A percentile compares a stretch with the other conserved stretches of the same genome.
Evolutionary conservation across 345 rosid genomes (phyloP).

Genomic region (Alliaria petiolata): DNA sequence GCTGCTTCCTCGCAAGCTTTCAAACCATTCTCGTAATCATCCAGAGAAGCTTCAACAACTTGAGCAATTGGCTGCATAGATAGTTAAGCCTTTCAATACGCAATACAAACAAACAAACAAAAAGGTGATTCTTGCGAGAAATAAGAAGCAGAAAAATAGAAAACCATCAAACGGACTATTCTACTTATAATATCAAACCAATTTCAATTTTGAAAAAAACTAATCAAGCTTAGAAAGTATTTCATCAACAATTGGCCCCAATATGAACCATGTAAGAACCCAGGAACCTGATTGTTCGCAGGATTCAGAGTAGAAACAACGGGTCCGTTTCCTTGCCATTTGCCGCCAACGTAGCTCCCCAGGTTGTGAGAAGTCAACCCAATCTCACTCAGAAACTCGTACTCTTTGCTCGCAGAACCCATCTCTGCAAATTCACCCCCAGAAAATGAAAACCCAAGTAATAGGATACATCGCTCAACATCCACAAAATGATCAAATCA

Average conservation of each 20-base stretch:
- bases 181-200: too few species aligned
- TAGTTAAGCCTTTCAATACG: background rate
- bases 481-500: background rate
- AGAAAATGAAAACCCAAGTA: too few species aligned
- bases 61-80: slow-evolving; percentile 61
- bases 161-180: background rate
- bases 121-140: background rate
- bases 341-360: slow-evolving; percentile 71
- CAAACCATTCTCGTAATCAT: slow-evolving; percentile 81
- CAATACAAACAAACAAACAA: background rate
- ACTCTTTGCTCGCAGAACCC: slow-evolving; percentile 59
- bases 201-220: too few species aligned
- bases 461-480: too few species aligned
- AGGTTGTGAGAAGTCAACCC: slow-evolving; percentile 58
- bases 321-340: slow-evolving; percentile 78
- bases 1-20: slow-evolving; percentile 84
- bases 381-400: slow-evolving; percentile 76
- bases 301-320: slow-evolving; percentile 66
- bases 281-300: slow-evolving; percentile 84
- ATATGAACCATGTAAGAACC: too few species aligned
- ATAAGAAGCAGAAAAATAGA: background rate
- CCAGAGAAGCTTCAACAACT: slow-evolving; percentile 72
- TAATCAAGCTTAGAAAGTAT: background rate
- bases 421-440: slow-evolving; percentile 50
- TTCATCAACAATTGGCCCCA: too few species aligned